Evolutionary conservation across 768 basidiomycete species (phyloP).

Genomic region (Hortiboletus campestris): DNA sequence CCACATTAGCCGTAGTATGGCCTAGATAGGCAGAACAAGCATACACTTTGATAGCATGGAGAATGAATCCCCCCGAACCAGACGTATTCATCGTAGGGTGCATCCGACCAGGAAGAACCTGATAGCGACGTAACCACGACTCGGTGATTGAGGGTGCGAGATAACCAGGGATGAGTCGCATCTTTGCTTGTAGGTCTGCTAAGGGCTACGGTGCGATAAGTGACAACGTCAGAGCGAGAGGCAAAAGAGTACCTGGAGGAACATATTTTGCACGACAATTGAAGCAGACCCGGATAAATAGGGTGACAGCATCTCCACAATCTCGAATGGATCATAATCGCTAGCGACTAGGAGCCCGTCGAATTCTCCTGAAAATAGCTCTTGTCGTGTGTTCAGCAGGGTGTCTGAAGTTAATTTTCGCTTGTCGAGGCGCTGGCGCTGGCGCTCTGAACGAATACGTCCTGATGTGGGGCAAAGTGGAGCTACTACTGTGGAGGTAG

Average conservation of each 20-base stretch:
- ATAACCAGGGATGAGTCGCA: constrained; percentile 65
- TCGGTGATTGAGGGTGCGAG: constrained; percentile 82
- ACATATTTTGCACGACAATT: constrained; percentile 84
- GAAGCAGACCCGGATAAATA: constrained; percentile 85
- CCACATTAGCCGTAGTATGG: neutral
- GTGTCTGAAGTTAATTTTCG: constrained; percentile 68
- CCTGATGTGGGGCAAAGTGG: constrained; percentile 58
- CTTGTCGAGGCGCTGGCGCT: constrained; percentile 69
- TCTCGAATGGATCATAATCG: constrained; percentile 81
- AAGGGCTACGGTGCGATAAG: constrained; percentile 50
- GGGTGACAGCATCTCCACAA: constrained; percentile 68
- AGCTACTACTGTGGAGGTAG: constrained; percentile 45
- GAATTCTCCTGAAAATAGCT: constrained; percentile 84
- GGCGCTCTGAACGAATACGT: constrained; percentile 67
- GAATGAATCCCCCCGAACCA: constrained; percentile 84
- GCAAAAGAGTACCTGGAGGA: constrained; percentile 55
- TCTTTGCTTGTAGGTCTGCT: constrained; percentile 68
- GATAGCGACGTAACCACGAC: constrained; percentile 85
- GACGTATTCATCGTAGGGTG: constrained; percentile 94
- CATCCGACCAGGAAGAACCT: constrained; percentile 93
- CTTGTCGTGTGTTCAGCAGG: constrained; percentile 65
- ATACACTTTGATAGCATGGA: constrained; percentile 86
- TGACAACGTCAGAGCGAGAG: neutral
- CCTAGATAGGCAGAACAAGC: constrained; percentile 10
- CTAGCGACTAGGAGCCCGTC: constrained; percentile 86